Percentiles rank a stretch among this genome's conserved stretches.
Evolutionary conservation across 495 filamentous ascomycete genomes (phyloP).

Genomic region (Hypoxylon fragiforme): DNA sequence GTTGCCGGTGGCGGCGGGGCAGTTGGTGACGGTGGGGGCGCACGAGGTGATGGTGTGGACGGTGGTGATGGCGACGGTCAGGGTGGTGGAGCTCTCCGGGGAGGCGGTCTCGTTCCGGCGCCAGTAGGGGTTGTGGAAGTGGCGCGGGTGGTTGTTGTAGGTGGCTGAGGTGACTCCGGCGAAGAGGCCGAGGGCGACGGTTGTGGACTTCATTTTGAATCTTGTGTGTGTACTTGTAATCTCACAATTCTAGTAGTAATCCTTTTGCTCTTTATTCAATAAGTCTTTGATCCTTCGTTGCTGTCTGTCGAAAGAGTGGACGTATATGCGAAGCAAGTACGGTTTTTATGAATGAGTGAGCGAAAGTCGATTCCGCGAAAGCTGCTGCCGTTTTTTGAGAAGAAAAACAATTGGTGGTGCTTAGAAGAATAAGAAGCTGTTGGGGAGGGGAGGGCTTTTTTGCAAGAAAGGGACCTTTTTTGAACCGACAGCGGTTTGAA

Average conservation of each 20-base stretch:
- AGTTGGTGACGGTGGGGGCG: conserved; percentile 64
- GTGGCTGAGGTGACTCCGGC: conserved; percentile 48
- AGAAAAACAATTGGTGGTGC: no score
- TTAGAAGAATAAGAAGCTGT: conserved; percentile 38
- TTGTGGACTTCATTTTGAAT: conserved; percentile 52
- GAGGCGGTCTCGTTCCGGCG: conserved; percentile 42
- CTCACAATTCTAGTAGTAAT: no score
- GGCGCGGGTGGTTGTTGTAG: conserved; percentile 44
- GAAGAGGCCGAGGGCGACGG: conserved; percentile 49
- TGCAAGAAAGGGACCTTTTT: no score
- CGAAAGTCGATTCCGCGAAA: conserved; percentile 54
- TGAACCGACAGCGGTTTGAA: conserved; percentile 36
- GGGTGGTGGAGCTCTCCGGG: conserved; percentile 48
- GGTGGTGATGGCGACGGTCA: conserved; percentile 58
- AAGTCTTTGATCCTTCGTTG: conserved; percentile 37
- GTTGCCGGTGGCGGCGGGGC: conserved; percentile 54
- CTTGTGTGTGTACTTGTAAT: conserved; percentile 34
- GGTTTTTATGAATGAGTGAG: conserved; percentile 37
- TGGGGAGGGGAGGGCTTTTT: no score
- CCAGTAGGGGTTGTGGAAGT: conserved; percentile 43
- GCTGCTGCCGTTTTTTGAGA: no score
- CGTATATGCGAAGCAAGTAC: conserved; percentile 38
- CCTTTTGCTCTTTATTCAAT: no score
- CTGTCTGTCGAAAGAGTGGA: conserved; percentile 39
- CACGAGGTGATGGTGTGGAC: conserved; percentile 65